Conservation (phyloP, 805 yeast genomes). For the Teunomyces lycoperdinae region DNA sequence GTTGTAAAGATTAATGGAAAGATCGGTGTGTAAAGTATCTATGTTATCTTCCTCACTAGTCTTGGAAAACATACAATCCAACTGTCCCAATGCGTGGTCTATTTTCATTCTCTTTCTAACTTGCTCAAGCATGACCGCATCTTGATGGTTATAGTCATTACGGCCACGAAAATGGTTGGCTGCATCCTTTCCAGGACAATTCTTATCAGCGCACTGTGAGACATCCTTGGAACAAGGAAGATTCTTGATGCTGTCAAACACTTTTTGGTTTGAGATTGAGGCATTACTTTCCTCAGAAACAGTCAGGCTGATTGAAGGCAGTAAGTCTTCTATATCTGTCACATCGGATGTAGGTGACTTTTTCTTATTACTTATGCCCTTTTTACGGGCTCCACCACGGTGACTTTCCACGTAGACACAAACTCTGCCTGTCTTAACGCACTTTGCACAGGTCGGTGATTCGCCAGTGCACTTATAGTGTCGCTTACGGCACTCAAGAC, state of each 20-base stretch:
- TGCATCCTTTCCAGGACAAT: constrained; percentile 5
- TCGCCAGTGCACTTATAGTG: constrained; percentile 52
- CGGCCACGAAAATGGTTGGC: constrained; percentile 3
- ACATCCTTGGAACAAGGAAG: constrained; percentile 6
- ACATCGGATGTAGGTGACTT: constrained; percentile 5
- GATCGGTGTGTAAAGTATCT: constrained; percentile 1
- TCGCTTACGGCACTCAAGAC: constrained; percentile 49
- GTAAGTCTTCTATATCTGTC: constrained; percentile 19
- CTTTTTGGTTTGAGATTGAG: not conserved
- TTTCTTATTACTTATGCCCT: constrained; percentile 36
- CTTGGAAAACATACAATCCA: constrained; percentile 5
- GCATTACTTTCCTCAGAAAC: not conserved
- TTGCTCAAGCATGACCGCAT: constrained; percentile 1
- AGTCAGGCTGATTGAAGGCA: not conserved
- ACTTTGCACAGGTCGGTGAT: constrained; percentile 44
- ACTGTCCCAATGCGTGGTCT: constrained; percentile 4
- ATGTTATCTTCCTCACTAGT: not conserved
- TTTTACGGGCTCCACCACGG: constrained; percentile 53
- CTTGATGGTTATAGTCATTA: not conserved
- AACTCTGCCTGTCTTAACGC: constrained; percentile 29
- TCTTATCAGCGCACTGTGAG: not conserved
- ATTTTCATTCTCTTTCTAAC: constrained; percentile 7
- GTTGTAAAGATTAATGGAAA: constrained; percentile 2
- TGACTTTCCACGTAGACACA: constrained; percentile 52
- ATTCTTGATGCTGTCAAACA: not conserved